Percentiles rank a stretch among this genome's conserved stretches.
Evolutionary conservation across 208 protist genomes (phyloP).

Genomic region (Trypanosoma congolense): DNA sequence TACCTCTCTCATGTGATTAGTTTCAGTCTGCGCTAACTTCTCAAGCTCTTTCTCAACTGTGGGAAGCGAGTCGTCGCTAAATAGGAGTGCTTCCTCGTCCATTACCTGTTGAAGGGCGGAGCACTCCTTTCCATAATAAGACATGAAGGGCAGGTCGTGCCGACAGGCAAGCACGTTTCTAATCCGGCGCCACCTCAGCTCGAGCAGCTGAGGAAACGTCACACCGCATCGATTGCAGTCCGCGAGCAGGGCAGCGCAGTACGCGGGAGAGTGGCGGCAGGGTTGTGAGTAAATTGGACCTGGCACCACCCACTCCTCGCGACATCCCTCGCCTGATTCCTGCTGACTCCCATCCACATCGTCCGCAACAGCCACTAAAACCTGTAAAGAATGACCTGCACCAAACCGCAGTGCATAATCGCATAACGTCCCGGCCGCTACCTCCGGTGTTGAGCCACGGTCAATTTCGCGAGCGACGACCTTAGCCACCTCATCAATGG

Average conservation of each 20-base stretch:
- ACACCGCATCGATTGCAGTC: conserved; percentile 65
- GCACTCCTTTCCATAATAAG: conserved; percentile 63
- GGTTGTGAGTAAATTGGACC: conserved; percentile 69
- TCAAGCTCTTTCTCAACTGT: not conserved
- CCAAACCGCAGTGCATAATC: conserved; percentile 78
- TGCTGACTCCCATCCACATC: not conserved
- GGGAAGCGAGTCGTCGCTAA: conserved; percentile 26
- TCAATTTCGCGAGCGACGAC: conserved; percentile 50
- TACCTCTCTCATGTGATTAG: not conserved
- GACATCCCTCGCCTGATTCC: not conserved
- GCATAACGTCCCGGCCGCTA: conserved; percentile 59
- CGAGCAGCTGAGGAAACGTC: conserved; percentile 42
- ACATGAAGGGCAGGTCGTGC: conserved; percentile 35
- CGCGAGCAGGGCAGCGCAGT: conserved; percentile 29
- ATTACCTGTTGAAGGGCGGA: conserved; percentile 62
- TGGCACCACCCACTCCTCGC: conserved; percentile 47
- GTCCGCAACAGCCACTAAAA: conserved; percentile 57
- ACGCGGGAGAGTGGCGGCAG: conserved; percentile 32
- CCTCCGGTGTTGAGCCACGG: conserved; percentile 28
- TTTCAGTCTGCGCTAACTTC: conserved; percentile 4
- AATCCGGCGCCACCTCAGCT: conserved; percentile 53
- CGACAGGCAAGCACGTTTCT: conserved; percentile 39
- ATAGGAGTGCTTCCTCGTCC: conserved; percentile 76
- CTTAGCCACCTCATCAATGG: conserved; percentile 74
- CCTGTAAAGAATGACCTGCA: conserved; percentile 64